Evolutionary conservation across 2,329 filamentous ascomycete species (phyloP).

Genomic region (Ceratocystis alfenasii): DNA sequence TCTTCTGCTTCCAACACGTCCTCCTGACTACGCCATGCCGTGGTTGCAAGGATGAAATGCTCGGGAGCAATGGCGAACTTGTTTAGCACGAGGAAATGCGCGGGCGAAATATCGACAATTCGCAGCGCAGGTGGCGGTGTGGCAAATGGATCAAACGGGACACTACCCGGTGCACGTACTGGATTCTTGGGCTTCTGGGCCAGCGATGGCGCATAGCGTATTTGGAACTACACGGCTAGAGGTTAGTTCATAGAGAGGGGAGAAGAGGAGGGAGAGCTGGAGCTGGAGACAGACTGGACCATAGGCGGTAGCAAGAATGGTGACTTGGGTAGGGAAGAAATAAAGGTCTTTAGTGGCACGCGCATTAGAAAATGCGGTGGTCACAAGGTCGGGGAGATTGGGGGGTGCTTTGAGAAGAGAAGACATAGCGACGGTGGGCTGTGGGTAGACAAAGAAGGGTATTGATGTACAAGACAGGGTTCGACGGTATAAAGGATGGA

Average conservation of each 20-base stretch:
- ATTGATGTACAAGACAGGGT: no score
- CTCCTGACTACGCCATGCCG: constrained; percentile 51
- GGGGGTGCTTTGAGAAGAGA: constrained; percentile 20
- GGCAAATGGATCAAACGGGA: constrained; percentile 51
- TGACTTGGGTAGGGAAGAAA: constrained; percentile 44
- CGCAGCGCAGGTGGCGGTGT: constrained; percentile 42
- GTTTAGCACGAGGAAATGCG: constrained; percentile 57
- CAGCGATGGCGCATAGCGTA: constrained; percentile 58
- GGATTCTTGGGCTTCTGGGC: constrained; percentile 51
- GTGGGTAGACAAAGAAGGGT: background rate
- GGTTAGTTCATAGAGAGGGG: background rate
- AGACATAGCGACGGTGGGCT: background rate
- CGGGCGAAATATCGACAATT: constrained; percentile 38
- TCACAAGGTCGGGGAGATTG: constrained; percentile 42
- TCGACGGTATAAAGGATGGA: no score
- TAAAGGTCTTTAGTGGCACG: constrained; percentile 38
- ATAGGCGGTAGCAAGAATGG: constrained; percentile 35
- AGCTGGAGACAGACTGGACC: constrained; percentile 33
- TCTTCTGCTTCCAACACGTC: constrained; percentile 49
- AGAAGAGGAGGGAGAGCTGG: background rate
- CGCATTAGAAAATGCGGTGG: constrained; percentile 38
- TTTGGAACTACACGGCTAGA: constrained; percentile 46
- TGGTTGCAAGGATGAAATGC: constrained; percentile 61
- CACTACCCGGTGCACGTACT: constrained; percentile 25
- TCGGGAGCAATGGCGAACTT: constrained; percentile 61